A percentile compares a stretch with the other conserved stretches of the same genome.
Conservation (phyloP, 1,284 basidiomycete genomes). For the Ceratobasidium theobromae region DNA sequence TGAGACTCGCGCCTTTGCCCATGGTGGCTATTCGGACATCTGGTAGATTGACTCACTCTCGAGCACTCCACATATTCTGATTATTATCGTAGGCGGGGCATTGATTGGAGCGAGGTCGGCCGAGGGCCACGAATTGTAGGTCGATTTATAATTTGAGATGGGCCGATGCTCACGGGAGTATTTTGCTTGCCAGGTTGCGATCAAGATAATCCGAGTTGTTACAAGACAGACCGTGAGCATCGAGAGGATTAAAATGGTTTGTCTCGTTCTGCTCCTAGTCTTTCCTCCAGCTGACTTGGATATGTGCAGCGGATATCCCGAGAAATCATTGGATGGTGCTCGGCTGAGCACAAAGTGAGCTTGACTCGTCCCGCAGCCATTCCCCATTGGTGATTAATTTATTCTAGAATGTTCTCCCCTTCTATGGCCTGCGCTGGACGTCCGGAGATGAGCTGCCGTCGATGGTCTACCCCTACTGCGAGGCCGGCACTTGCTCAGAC, state of each 20-base stretch:
- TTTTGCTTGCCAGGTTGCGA: constrained; percentile 20
- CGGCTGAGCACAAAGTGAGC: background rate
- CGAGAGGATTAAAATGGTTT: constrained; percentile 5
- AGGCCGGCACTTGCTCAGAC: constrained; percentile 20
- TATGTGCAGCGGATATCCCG: constrained; percentile 8
- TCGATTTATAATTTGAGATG: background rate
- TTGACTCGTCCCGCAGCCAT: background rate
- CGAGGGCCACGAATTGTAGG: background rate
- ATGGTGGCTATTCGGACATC: constrained; percentile 27
- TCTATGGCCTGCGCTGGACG: constrained; percentile 17
- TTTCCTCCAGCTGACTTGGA: too few relatives aligned
- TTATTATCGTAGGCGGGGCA: background rate
- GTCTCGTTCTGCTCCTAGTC: background rate
- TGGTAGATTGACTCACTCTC: background rate
- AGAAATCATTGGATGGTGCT: constrained; percentile 9
- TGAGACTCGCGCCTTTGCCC: constrained; percentile 6
- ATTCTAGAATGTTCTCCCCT: constrained; percentile 13
- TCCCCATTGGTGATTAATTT: background rate
- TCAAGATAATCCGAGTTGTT: constrained; percentile 25
- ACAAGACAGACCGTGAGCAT: background rate
- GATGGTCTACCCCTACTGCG: constrained; percentile 29
- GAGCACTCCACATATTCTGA: background rate
- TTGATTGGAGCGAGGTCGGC: background rate
- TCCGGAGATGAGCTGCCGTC: constrained; percentile 1
- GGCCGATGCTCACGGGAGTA: background rate